Base-by-base conservation (phyloP, 148 eudicot species). In the Camellia granthamiana region DNA sequence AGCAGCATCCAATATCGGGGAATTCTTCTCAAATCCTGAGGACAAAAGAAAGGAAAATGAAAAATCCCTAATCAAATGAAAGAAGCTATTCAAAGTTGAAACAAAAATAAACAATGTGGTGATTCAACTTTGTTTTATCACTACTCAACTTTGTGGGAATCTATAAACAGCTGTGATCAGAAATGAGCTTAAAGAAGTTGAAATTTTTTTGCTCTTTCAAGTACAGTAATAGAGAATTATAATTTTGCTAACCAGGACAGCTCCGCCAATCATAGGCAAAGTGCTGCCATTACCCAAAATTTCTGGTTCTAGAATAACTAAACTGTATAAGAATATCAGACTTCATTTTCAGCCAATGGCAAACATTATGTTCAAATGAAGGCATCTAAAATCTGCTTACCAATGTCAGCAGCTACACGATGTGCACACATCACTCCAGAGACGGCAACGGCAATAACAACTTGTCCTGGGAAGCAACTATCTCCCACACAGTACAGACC, bases 361-460 rank as follows among this genome's bases (percentile, higher is more conserved):
- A 46, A 65, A 65, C 38, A 54, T 38, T 21, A 15, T 0, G 43
- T 6, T 38, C 7, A 44, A 18, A 67, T 9, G 55, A 74, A 23
- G 21, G 6, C 15, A 21, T n/a, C 47, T 46, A 30, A 60, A 46
- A n/a, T 54, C 66, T 56, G 79, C 88, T 92, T 79, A 96, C 99
- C 99, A 65, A 92, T 86, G 81, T 93, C 98, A 55, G 98, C 92
- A 82, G 98, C 98, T 67, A 96, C 99, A 78, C 97, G 91, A 87
- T 96, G 99, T 67, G 99, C 98, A 82, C 99, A 94, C 99, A 96
- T 96, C 23, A 96, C 87, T 77, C 98, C 99, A 52, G 99, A 96
- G 75, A 96, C 94, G 14, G 99, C 99, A 13, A 96, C 99, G 38
- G 98, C 97, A 79, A 96, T 94, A 82, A 96, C 99, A 67, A 98